Percentiles rank a stretch among this genome's conserved stretches.
These are phyloP conservation scores for Hibiscus mutabilis DNA, from an alignment of 345 rosid genomes.

Conservation along the genomic window DNA sequence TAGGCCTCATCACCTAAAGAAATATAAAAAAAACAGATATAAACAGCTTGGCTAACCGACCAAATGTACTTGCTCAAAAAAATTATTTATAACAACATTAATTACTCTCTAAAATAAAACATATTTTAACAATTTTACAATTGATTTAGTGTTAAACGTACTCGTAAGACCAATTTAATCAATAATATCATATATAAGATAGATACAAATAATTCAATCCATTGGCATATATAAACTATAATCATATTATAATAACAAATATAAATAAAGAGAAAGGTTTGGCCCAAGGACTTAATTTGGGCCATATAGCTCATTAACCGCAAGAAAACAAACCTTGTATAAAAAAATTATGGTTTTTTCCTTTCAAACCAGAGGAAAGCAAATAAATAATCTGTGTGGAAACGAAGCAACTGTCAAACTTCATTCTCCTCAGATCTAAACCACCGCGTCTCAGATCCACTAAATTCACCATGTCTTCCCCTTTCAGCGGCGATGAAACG, in stretches of 20 bases:
- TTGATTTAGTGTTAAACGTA: too few species aligned
- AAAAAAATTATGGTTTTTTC: background rate
- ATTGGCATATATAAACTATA: too few species aligned
- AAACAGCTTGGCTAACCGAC: too few species aligned
- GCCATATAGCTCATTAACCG: background rate
- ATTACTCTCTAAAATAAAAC: too few species aligned
- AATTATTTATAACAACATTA: too few species aligned
- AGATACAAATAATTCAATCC: too few species aligned
- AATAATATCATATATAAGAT: too few species aligned
- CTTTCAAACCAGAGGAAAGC: background rate
- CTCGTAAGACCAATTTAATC: too few species aligned
- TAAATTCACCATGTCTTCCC: conserved; percentile 33
- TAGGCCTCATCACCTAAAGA: too few species aligned
- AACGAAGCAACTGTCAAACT: background rate
- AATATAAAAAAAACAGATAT: too few species aligned
- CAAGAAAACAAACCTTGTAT: background rate
- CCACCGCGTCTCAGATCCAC: conserved; percentile 25
- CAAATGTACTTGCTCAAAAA: too few species aligned
- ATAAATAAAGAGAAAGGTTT: background rate
- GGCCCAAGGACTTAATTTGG: background rate
- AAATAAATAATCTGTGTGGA: conserved; percentile 3
- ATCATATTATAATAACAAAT: background rate
- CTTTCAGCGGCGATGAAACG: conserved; percentile 72
- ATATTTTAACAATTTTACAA: too few species aligned
- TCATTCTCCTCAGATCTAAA: conserved; percentile 5